Percentiles rank a stretch among this genome's conserved stretches.
Evolutionary conservation across 345 rosid species (phyloP).

Genomic region (Aethionema arabicum): DNA sequence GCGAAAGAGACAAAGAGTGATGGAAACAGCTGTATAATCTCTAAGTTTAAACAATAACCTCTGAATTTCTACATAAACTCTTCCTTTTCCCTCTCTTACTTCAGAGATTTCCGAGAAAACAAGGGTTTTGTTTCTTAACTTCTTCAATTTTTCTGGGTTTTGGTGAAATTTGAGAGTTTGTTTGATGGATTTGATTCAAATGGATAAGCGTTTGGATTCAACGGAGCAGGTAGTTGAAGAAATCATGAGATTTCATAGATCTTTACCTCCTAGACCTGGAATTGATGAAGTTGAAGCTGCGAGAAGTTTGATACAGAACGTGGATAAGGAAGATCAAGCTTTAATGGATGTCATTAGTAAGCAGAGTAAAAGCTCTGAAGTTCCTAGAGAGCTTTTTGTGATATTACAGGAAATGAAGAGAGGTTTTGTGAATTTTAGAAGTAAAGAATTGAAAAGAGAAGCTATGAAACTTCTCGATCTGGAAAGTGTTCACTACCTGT

Average conservation of each 20-base stretch:
- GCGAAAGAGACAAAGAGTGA: conserved; percentile 31
- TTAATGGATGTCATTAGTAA: conserved; percentile 61
- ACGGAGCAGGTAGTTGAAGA: conserved; percentile 76
- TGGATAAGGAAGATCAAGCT: conserved; percentile 81
- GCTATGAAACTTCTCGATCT: conserved; percentile 79
- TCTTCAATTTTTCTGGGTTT: not conserved
- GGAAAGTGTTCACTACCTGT: conserved; percentile 57
- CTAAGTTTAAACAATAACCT: conserved; percentile 24
- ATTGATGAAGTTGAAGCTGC: conserved; percentile 89
- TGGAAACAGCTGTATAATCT: conserved; percentile 38
- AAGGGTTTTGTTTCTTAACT: not conserved
- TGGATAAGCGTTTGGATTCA: conserved; percentile 54
- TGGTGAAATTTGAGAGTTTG: not conserved
- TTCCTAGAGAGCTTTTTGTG: conserved; percentile 73
- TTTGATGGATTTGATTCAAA: conserved; percentile 35
- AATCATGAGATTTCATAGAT: conserved; percentile 88
- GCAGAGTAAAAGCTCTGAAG: conserved; percentile 53
- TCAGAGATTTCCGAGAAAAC: not conserved
- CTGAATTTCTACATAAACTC: conserved; percentile 35
- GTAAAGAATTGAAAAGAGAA: conserved; percentile 75
- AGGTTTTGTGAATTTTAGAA: conserved; percentile 53
- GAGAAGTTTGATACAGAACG: conserved; percentile 54
- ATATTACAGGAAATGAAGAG: conserved; percentile 81
- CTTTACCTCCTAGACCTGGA: conserved; percentile 72
- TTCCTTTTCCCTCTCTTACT: conserved; percentile 4